These are phyloP conservation scores for Cornus suecica DNA, from an alignment of 148 eudicot species.

Conservation along the genomic window DNA sequence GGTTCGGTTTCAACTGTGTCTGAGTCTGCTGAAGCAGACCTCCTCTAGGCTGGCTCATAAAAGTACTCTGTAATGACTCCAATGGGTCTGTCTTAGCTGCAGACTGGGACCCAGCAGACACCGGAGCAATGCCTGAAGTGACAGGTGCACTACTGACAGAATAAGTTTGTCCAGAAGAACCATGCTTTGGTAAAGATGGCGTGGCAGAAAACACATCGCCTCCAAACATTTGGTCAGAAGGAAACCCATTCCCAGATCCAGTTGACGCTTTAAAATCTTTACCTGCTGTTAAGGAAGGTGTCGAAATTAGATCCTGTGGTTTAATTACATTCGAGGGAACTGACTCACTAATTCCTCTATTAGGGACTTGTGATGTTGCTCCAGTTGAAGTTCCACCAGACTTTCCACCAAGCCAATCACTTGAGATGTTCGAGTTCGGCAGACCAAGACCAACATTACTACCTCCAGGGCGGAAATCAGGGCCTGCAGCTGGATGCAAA, in stretches of 20 bases:
- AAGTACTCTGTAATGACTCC: constrained; percentile 62
- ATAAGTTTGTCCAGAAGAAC: constrained; percentile 38
- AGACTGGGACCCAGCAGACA: constrained; percentile 38
- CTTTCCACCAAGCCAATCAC: constrained; percentile 57
- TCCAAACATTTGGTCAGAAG: constrained; percentile 53
- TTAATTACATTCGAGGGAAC: constrained; percentile 34
- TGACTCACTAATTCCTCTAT: constrained; percentile 44
- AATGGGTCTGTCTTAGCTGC: constrained; percentile 54
- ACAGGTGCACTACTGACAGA: constrained; percentile 29
- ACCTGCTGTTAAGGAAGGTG: constrained; percentile 36
- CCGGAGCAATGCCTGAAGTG: constrained; percentile 55
- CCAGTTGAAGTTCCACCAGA: constrained; percentile 42
- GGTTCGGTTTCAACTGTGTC: constrained; percentile 43
- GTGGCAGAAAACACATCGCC: constrained; percentile 70
- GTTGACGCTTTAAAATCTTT: constrained; percentile 40
- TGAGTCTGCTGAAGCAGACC: constrained; percentile 45
- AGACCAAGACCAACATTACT: constrained; percentile 30
- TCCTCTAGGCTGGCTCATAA: constrained; percentile 42
- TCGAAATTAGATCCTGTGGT: constrained; percentile 32
- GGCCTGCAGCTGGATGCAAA: constrained; percentile 39
- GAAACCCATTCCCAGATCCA: constrained; percentile 55
- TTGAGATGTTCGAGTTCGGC: constrained; percentile 43
- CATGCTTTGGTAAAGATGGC: constrained; percentile 43
- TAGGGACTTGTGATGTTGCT: constrained; percentile 42
- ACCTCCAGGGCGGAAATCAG: constrained; percentile 32